Percentiles rank a stretch among this genome's conserved stretches.
Conservation (phyloP, 2,329 filamentous ascomycete genomes). For the Aspergillus eucalypticola region DNA sequence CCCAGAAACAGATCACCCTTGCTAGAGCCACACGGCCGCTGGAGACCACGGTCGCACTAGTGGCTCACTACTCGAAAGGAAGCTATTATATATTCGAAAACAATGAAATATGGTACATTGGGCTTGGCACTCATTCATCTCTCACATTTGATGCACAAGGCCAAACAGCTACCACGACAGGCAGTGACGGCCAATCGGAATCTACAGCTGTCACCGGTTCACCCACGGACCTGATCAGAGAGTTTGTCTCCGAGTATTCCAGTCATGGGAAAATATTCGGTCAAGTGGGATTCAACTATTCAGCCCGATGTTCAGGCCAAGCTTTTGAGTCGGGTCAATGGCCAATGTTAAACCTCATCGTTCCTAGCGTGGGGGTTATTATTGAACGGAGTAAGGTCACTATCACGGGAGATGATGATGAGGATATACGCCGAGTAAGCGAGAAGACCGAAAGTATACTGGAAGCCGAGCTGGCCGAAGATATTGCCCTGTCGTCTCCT, state of each 20-base stretch:
- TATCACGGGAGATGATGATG: neutral
- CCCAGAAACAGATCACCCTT: too few species aligned
- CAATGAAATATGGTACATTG: conserved; percentile 12
- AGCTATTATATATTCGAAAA: conserved; percentile 17
- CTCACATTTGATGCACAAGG: conserved; percentile 14
- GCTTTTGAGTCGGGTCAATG: conserved; percentile 11
- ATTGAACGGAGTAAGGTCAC: neutral
- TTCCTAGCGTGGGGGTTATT: conserved; percentile 6
- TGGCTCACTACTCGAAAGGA: too few species aligned
- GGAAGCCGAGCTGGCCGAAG: too few species aligned
- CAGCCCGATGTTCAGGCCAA: conserved; percentile 10
- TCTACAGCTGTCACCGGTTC: neutral
- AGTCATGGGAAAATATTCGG: conserved; percentile 12
- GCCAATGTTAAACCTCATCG: conserved; percentile 12
- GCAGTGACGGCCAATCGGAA: too few species aligned
- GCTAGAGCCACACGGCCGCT: too few species aligned
- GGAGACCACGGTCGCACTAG: too few species aligned
- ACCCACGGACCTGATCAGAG: conserved; percentile 2
- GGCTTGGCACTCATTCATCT: conserved; percentile 11
- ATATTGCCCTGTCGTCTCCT: neutral
- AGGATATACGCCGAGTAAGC: neutral
- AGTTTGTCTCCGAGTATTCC: conserved; percentile 8
- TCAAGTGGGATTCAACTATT: conserved; percentile 20
- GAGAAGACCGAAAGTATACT: neutral
- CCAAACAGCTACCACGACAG: neutral